These are phyloP conservation scores for Mrakia blollopis DNA, from an alignment of 768 basidiomycete genomes.

Conservation along the genomic window DNA sequence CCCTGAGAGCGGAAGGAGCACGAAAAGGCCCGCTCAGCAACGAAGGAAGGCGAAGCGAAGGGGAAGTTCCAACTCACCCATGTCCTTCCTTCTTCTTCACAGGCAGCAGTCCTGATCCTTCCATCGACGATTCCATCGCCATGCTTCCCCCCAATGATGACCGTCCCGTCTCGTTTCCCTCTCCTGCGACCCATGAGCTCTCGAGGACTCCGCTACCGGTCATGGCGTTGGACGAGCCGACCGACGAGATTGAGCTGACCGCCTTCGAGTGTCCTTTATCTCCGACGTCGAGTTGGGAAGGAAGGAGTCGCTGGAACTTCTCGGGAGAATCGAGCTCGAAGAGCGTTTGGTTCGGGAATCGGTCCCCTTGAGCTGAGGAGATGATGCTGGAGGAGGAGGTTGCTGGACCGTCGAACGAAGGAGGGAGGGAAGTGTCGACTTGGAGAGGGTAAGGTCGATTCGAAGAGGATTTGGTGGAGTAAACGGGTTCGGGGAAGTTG, in stretches of 20 bases:
- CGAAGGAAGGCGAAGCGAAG: neutral
- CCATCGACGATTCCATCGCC: neutral
- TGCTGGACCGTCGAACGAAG: neutral
- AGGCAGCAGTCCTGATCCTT: neutral
- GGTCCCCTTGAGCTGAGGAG: neutral
- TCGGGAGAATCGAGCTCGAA: neutral
- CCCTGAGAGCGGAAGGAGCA: neutral
- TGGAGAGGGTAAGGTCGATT: neutral
- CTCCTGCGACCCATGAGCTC: neutral
- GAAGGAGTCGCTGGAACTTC: neutral
- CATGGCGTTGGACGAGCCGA: neutral
- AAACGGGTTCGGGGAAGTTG: neutral
- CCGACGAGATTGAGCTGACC: neutral
- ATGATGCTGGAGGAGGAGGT: constrained; percentile 7
- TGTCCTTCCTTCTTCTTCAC: neutral
- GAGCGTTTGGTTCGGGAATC: neutral
- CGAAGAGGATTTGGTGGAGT: too few relatives aligned
- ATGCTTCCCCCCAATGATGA: neutral
- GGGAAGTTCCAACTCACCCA: neutral
- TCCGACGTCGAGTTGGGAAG: neutral
- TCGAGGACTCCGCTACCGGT: neutral
- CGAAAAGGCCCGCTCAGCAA: neutral
- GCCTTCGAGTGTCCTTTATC: neutral
- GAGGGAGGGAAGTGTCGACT: neutral
- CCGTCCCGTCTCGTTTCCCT: neutral